Percentiles rank a stretch among this genome's conserved stretches.
Conservation (phyloP, 169 alveolate genomes). For the Eimeria necatrix region DNA sequence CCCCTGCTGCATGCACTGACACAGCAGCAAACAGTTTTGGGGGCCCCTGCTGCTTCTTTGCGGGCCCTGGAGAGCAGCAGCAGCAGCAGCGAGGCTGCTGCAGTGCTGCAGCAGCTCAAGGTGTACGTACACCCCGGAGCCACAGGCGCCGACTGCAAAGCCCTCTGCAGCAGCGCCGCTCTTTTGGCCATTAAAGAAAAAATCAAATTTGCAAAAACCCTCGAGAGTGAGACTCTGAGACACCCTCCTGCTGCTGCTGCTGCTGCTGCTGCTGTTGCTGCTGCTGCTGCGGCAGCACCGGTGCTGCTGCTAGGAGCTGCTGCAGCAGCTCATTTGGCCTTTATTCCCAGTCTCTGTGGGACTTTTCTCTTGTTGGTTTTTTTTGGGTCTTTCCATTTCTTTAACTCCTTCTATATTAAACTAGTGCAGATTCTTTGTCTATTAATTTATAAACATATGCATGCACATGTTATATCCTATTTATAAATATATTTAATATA, state of each 20-base stretch:
- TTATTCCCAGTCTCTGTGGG: too few species aligned
- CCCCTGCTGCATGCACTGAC: constrained; percentile 83
- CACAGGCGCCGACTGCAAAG: constrained; percentile 79
- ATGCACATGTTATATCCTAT: neutral
- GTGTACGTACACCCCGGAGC: constrained; percentile 10
- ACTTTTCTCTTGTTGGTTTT: too few species aligned
- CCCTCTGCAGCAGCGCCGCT: constrained; percentile 43
- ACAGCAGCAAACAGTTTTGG: constrained; percentile 26
- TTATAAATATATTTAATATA: too few species aligned
- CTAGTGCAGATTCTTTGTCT: too few species aligned
- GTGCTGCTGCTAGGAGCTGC: neutral
- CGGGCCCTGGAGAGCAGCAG: neutral
- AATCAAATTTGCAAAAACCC: neutral
- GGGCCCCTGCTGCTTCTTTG: neutral
- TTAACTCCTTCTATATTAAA: neutral
- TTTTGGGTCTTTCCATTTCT: too few species aligned
- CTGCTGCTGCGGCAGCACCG: neutral
- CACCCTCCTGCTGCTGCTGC: neutral
- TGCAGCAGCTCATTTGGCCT: too few species aligned
- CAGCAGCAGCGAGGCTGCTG: constrained; percentile 7
- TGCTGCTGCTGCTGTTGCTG: neutral
- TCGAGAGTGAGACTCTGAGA: neutral
- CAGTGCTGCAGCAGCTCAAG: neutral
- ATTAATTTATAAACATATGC: too few species aligned
- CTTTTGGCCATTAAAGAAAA: constrained; percentile 27